Evolutionary conservation across 2,329 filamentous ascomycete genomes (phyloP).

Genomic region (Sclerotinia subarctica): DNA sequence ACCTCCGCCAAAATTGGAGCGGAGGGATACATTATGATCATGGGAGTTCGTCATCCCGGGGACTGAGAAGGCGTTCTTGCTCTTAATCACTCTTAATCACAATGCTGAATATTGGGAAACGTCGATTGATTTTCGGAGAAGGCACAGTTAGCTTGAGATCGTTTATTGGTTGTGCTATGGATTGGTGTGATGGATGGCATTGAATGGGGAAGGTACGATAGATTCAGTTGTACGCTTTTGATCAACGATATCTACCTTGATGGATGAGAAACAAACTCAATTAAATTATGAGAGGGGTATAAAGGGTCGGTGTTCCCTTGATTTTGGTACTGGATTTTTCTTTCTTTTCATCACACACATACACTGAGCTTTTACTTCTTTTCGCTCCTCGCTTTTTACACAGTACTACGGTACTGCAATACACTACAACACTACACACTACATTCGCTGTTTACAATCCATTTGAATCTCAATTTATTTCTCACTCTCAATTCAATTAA

Average conservation of each 20-base stretch:
- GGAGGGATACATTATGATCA: constrained; percentile 13
- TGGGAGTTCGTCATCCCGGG: constrained; percentile 12
- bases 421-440: background rate
- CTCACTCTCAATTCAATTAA: background rate
- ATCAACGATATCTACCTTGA: background rate
- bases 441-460: background rate
- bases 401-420: background rate
- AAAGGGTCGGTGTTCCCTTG: background rate
- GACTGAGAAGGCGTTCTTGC: background rate
- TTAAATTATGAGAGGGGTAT: background rate
- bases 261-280: background rate
- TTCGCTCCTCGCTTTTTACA: background rate
- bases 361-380: background rate
- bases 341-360: background rate
- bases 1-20: background rate
- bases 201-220: background rate
- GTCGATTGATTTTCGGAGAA: background rate
- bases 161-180: background rate
- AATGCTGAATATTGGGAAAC: background rate
- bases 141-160: background rate
- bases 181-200: background rate
- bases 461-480: background rate
- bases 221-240: background rate
- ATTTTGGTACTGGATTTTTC: background rate
- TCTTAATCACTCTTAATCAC: background rate